Conservation (phyloP, 768 basidiomycete species). For the Xerocomellus chrysenteron region DNA sequence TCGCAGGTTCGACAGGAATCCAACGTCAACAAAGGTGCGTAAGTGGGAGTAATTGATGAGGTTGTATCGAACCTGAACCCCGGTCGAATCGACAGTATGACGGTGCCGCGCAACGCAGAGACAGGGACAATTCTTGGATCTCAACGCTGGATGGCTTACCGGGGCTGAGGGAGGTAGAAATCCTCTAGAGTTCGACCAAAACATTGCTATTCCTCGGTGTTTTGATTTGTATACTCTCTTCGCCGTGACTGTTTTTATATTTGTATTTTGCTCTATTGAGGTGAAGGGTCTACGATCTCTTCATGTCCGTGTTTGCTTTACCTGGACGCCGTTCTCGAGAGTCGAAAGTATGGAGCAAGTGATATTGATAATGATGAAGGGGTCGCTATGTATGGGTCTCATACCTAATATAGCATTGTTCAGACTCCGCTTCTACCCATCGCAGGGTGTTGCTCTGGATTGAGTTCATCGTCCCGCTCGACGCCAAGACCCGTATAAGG, state of each 20-base stretch:
- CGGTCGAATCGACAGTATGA: not conserved
- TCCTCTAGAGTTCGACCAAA: not conserved
- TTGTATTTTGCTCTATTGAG: not conserved
- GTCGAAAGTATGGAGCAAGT: not conserved
- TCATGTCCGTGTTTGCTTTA: not conserved
- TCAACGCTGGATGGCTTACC: slow-evolving; percentile 6
- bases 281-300: not conserved
- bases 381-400: not conserved
- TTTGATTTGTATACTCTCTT: slow-evolving; percentile 1
- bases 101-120: not conserved
- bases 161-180: slow-evolving; percentile 4
- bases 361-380: not conserved
- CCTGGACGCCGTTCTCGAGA: not conserved
- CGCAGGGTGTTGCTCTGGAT: slow-evolving; percentile 3
- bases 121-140: not conserved
- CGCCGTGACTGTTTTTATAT: not conserved
- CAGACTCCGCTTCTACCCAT: slow-evolving; percentile 22
- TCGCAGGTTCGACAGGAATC: not conserved
- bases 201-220: not conserved
- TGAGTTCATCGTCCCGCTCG: slow-evolving; percentile 33
- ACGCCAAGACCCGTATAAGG: slow-evolving; percentile 38
- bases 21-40: slow-evolving; percentile 15
- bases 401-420: slow-evolving; percentile 16
- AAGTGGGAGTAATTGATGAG: not conserved
- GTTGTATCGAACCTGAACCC: not conserved